phyloP scores from a whole-genome alignment of 139 green algal species.

The Penium margaritaceum region DNA sequence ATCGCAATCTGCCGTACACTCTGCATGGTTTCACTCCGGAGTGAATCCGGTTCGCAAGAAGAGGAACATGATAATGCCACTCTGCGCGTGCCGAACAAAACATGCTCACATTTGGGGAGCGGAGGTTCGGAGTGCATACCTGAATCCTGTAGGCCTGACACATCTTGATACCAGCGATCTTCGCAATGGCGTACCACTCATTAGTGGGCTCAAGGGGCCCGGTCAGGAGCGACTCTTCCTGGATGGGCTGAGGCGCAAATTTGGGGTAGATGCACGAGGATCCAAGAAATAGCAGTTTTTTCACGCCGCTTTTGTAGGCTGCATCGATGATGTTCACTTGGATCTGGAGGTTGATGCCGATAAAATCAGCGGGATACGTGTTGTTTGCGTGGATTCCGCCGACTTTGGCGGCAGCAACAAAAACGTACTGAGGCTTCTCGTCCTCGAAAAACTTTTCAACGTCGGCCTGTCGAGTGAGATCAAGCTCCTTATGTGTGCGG shows the following conservation, averaged over 20 bases:
- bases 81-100: too few relatives aligned
- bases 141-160: slow-evolving; percentile 48
- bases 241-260: slow-evolving; percentile 47
- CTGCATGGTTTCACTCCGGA: too few relatives aligned
- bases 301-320: slow-evolving; percentile 39
- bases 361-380: slow-evolving; percentile 48
- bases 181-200: slow-evolving; percentile 52
- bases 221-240: slow-evolving; percentile 46
- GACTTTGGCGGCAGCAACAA: slow-evolving; percentile 49
- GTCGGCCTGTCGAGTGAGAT: slow-evolving; percentile 41
- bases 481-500: slow-evolving; percentile 42
- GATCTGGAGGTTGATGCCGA: slow-evolving; percentile 50
- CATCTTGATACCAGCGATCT: slow-evolving; percentile 55
- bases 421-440: slow-evolving; percentile 37
- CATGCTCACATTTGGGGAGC: too few relatives aligned
- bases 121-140: background rate
- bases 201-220: slow-evolving; percentile 52
- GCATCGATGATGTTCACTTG: slow-evolving; percentile 45
- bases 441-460: slow-evolving; percentile 44
- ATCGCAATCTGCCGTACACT: too few relatives aligned
- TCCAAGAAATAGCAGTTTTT: slow-evolving; percentile 52
- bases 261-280: slow-evolving; percentile 57
- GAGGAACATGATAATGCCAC: too few relatives aligned
- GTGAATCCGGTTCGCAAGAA: too few relatives aligned
- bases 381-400: slow-evolving; percentile 52